phyloP scores from a whole-genome alignment of 2,329 filamentous ascomycete species.

The Aspergillus japonicus region DNA sequence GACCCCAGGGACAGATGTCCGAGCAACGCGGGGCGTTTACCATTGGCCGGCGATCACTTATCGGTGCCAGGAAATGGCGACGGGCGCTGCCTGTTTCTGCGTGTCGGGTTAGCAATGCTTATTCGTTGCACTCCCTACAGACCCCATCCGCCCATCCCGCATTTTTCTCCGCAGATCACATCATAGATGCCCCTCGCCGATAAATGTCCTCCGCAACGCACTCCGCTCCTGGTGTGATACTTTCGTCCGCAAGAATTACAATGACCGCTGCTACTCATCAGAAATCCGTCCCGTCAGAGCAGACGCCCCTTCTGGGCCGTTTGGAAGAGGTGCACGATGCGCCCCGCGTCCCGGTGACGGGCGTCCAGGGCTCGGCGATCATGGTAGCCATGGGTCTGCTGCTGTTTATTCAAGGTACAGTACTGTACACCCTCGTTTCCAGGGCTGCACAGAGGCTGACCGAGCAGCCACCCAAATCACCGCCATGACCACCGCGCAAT shows the following conservation, averaged over 20 bases:
- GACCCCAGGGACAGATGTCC: not conserved
- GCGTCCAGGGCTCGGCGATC: not conserved
- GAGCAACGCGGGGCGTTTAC: not conserved
- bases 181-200: not conserved
- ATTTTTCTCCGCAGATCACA: slow-evolving; percentile 3
- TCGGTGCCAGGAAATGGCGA: not conserved
- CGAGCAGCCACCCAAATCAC: slow-evolving; percentile 66
- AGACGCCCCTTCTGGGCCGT: slow-evolving; percentile 1
- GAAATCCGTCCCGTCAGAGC: not conserved
- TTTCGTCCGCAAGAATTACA: not conserved
- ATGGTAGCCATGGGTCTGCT: slow-evolving; percentile 1
- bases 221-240: not conserved
- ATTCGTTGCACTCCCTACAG: not conserved
- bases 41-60: not conserved
- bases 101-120: slow-evolving; percentile 10
- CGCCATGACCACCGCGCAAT: slow-evolving; percentile 78
- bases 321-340: not conserved
- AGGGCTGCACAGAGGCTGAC: not conserved
- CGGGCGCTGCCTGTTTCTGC: not conserved
- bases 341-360: not conserved
- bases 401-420: slow-evolving; percentile 5
- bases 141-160: not conserved
- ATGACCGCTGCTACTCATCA: not conserved
- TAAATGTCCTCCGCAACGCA: not conserved
- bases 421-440: not conserved